Evolutionary conservation across 495 filamentous ascomycete genomes (phyloP).

Genomic region (Neurospora tetraspora): DNA sequence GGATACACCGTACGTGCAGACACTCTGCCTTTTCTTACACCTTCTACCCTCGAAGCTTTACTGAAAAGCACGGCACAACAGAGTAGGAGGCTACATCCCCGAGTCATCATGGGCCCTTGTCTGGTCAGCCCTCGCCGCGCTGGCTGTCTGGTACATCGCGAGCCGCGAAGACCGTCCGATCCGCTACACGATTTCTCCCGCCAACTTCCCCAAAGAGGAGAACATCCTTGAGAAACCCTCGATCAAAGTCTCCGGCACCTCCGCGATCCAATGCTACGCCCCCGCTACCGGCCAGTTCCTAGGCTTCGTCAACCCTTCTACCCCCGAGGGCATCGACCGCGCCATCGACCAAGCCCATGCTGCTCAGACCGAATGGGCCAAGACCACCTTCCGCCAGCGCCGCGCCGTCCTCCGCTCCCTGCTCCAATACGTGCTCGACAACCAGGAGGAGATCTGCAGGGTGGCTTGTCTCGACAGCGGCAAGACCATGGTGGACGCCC

Average conservation of each 20-base stretch:
- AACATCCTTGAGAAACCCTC: constrained; percentile 53
- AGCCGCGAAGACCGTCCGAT: constrained; percentile 24
- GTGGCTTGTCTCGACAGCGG: constrained; percentile 92
- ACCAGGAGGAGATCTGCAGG: constrained; percentile 78
- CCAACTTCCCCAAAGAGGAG: constrained; percentile 35
- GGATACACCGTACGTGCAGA: constrained; percentile 2
- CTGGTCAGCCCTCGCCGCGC: constrained; percentile 17
- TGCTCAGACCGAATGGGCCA: constrained; percentile 74
- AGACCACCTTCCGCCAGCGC: constrained; percentile 67
- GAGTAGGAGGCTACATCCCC: constrained; percentile 3
- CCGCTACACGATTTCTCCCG: constrained; percentile 29
- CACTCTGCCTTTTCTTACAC: background rate
- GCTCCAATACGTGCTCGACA: constrained; percentile 73
- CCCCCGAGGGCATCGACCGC: constrained; percentile 67
- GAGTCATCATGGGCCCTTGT: constrained; percentile 8
- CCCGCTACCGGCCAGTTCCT: constrained; percentile 82
- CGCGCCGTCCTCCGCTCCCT: constrained; percentile 73
- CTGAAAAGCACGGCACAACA: background rate
- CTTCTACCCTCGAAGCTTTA: background rate
- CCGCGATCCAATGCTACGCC: constrained; percentile 73
- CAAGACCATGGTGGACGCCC: constrained; percentile 90
- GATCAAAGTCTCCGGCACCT: constrained; percentile 45
- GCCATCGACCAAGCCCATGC: constrained; percentile 61
- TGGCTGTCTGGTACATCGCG: constrained; percentile 19
- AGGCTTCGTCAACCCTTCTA: constrained; percentile 69